Base-by-base conservation (phyloP, 2,329 filamentous ascomycete genomes). In the Scytalidium lignicola region DNA sequence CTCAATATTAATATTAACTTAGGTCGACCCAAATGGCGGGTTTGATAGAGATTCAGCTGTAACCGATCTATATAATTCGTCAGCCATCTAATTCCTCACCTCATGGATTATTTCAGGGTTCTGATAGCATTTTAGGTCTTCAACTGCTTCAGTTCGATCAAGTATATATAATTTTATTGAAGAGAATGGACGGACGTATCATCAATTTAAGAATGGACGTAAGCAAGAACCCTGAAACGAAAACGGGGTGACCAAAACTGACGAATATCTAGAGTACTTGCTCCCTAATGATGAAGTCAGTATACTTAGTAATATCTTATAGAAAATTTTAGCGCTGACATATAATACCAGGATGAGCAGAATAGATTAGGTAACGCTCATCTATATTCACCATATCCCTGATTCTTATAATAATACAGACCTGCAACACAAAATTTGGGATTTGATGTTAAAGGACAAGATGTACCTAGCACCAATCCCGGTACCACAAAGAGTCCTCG, bases 171-270 rank as follows among this genome's bases (percentile, higher is more conserved):
- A 54, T 20, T 54, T 55, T 43, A 44, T 54, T 32, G 46, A 54
- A 28, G 56, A 58, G 32, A 58, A 58, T 54, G 56, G 56, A 9
- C 46, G 56, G 3, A 55, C 52, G 3, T 58, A 57, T 42, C 56
- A 58, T 51, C 47, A 50, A 8, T 58, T 9, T 52, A 67, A 71
- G 20, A 66, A 70, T 41, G 74, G 73, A 2, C 26, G 47, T 47
- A 9, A 41, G 46, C 18, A 44, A 46, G 5, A 20, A 46, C 17
- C 19, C 28, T 13, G 15, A 37, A 5, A 17, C 32, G n/a, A 9
- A n/a, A 5, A 37, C 32, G 4, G 4, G 8, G 12, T 6, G 3
- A 12, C 20, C 15, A 19, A 15, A 15, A 21, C 48, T 56, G 12
- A 54, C 19, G 18, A 17, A 6, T 6, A 15, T 22, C 13, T 19